Evolutionary conservation across 2,329 filamentous ascomycete genomes (phyloP).

Genomic region (Aspergillus pseudoterreus): DNA sequence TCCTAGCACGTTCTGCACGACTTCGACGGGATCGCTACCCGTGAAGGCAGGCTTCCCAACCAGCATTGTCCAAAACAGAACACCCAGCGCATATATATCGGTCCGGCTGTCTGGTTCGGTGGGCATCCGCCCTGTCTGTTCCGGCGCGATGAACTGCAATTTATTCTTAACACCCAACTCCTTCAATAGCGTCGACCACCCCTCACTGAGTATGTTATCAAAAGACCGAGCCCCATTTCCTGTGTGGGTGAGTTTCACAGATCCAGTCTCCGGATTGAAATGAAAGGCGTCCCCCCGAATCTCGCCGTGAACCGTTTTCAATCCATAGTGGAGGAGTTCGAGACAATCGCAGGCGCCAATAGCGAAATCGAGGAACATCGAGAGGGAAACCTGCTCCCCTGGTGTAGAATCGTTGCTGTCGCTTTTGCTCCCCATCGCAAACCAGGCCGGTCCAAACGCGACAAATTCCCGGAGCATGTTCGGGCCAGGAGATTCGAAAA

Average conservation of each 20-base stretch:
- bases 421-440: constrained; percentile 52
- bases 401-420: constrained; percentile 48
- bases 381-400: constrained; percentile 62
- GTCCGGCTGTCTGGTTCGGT: constrained; percentile 88
- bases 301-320: constrained; percentile 85
- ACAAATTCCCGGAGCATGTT: constrained; percentile 70
- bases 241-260: constrained; percentile 77
- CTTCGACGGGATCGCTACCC: constrained; percentile 76
- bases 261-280: constrained; percentile 66
- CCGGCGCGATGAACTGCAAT: constrained; percentile 85
- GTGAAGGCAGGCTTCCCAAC: constrained; percentile 77
- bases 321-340: constrained; percentile 85
- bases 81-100: constrained; percentile 88
- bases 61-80: constrained; percentile 82
- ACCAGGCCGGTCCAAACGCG: constrained; percentile 74
- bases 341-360: constrained; percentile 82
- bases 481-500: constrained; percentile 73
- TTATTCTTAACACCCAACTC: constrained; percentile 86
- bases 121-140: constrained; percentile 90
- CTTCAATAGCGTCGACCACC: constrained; percentile 79
- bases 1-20: constrained; percentile 83
- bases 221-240: constrained; percentile 84
- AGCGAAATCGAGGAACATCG: constrained; percentile 83
- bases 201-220: constrained; percentile 83
- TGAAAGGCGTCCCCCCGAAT: constrained; percentile 89